Base-by-base conservation (phyloP, 2,329 filamentous ascomycete genomes). In the Aspergillus vadensis region DNA sequence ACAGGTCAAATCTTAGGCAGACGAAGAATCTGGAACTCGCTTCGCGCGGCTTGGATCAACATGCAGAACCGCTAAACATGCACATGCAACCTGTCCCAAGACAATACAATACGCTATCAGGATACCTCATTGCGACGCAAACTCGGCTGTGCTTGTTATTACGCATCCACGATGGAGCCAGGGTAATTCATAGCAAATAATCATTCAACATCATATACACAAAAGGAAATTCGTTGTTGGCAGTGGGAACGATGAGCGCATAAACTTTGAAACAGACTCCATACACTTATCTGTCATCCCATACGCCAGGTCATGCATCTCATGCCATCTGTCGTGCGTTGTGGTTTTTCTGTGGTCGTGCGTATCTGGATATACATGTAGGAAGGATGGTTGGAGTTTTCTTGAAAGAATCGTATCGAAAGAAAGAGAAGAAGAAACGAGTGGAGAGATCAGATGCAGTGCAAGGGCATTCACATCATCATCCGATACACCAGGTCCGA, bases 401-500 rank as follows among this genome's bases (percentile, higher is more conserved):
- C 9, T 44, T 60, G 39, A 55, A 63, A 65, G 57, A 12, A 51
- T 58, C 58, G 56, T 15, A 36, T 44, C 12, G 48, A n/a, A 43
- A 27, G 51, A 15, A 55, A 58, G 56, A 58, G 59, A 62, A 63
- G 54, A 51, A 60, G 38, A 56, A 41, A 44, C 49, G 57, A 64
- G 58, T 32, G 53, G 53, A 15, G 39, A 21, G 19, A n/a, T 32
- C 43, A 50, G 36, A 57, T n/a, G 41, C 19, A 36, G 21, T 15
- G 25, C n/a, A 23, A 21, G 41, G 55, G 71, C 63, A 73, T 58
- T 65, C 54, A 59, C 62, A 59, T 61, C 74, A 77, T 77, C 74
- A 77, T 74, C 25, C 75, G 73, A 62, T 76, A 79, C 27, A 79
- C 74, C 64, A 79, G 67, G 67, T 78, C 76, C 36, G 75, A 77